Base-by-base conservation (phyloP, 2,329 filamentous ascomycete species). In the Alternaria atra region DNA sequence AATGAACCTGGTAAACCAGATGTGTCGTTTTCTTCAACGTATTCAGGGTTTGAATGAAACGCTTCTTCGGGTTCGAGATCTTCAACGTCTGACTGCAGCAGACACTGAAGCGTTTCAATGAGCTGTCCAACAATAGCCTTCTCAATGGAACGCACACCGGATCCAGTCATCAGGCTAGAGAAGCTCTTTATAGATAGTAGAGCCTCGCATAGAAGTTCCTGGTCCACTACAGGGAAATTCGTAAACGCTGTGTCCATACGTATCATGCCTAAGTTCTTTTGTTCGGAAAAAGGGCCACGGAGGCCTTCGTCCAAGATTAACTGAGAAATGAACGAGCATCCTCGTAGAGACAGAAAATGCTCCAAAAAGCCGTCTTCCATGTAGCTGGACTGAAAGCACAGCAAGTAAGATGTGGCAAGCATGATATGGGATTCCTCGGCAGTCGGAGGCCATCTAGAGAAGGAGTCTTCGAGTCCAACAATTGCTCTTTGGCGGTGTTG, bases 361-460 rank as follows among this genome's bases (percentile, higher is more conserved):
- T 73, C 69, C 4, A 70, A 15, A 44, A 69, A 61, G 12, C 64
- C 68, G 39, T 72, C 68, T 8, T 57, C 34, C 42, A 73, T 61
- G 51, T 66, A 70, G 34, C 53, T 56, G 13, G 67, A 67, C 40
- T 73, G 69, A 13, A 64, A 64, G 8, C 63, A 66, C 13, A 72
- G 61, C 1, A 71, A 27, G 47, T 66, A 72, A n/a, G 64, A 67
- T 10, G 69, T 67, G 3, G 68, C 70, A 7, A 73, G 60, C 68
- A 72, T 73, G 23, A 65, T 60, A 48, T 73, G 69, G 5, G 67
- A 68, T 52, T 73, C 66, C n/a, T 67, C 56, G n/a, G 66, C 51
- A 23, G 46, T 56, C 3, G 64, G 63, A 7, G 70, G 70, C 70
- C 70, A 72, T 42, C 39, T 57, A 7, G 60, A 52, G 48, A 73